Conservation (phyloP, 129 eudicot genomes). For the Logfia minima region DNA sequence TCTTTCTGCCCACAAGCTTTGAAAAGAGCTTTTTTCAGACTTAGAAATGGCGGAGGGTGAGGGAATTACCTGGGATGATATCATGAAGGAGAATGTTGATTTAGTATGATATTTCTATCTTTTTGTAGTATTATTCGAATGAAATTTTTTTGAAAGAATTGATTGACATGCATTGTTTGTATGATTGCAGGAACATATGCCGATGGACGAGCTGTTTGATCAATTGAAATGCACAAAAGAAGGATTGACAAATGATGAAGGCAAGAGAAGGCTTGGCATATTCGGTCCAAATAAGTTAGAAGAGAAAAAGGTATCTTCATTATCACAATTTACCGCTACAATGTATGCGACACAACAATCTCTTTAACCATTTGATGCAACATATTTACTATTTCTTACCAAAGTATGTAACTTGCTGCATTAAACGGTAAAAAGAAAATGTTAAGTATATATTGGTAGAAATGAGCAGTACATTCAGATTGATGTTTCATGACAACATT, state of each 20-base stretch:
- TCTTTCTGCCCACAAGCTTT: constrained; percentile 23
- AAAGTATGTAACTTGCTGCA: not conserved
- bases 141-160: no score
- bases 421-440: not conserved
- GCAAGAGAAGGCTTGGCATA: constrained; percentile 55
- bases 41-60: constrained; percentile 35
- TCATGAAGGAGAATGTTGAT: constrained; percentile 66
- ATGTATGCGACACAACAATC: not conserved
- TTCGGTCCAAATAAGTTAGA: constrained; percentile 86
- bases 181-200: constrained; percentile 57
- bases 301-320: constrained; percentile 60
- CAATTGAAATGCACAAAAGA: constrained; percentile 54
- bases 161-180: not conserved
- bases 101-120: constrained; percentile 40
- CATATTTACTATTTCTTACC: not conserved
- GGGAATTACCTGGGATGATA: constrained; percentile 49
- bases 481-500: not conserved
- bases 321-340: not conserved
- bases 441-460: not conserved
- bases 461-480: not conserved
- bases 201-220: constrained; percentile 65
- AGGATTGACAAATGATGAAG: constrained; percentile 62
- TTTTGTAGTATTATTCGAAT: not conserved
- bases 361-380: not conserved
- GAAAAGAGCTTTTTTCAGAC: constrained; percentile 7